Evolutionary conservation across 2,329 filamentous ascomycete genomes (phyloP).

Genomic region (Penicillium sp.): DNA sequence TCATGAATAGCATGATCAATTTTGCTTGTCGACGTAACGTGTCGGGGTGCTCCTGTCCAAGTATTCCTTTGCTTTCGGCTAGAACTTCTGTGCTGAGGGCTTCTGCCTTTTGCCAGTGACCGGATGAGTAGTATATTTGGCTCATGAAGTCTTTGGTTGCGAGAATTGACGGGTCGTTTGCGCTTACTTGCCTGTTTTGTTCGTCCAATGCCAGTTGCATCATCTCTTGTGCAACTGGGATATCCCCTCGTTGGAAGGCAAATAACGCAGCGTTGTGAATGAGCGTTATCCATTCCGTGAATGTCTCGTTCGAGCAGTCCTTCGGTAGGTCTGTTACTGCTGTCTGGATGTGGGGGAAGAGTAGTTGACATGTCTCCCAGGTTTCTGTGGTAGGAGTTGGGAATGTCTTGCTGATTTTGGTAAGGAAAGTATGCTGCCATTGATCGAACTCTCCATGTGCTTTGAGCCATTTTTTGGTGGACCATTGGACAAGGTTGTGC

Average conservation of each 20-base stretch:
- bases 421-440: not conserved
- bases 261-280: not conserved
- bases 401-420: not conserved
- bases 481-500: slow-evolving; percentile 1
- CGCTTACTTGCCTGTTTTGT: not conserved
- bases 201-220: not conserved
- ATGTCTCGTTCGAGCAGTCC: not conserved
- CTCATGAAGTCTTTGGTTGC: not conserved
- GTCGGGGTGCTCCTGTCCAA: not conserved
- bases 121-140: not conserved
- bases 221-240: not conserved
- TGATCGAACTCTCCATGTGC: not conserved
- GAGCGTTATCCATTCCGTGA: not conserved
- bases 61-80: not conserved
- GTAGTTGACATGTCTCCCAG: not conserved
- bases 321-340: not conserved
- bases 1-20: not conserved
- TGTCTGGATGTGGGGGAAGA: not conserved
- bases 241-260: not conserved
- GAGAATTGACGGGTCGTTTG: not conserved
- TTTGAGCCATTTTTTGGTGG: not conserved
- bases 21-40: not conserved
- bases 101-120: not conserved
- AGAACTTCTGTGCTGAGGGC: not conserved
- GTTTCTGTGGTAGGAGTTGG: not conserved